Conservation (phyloP, 2,329 filamentous ascomycete genomes). For the Pseudocercospora vitis region DNA sequence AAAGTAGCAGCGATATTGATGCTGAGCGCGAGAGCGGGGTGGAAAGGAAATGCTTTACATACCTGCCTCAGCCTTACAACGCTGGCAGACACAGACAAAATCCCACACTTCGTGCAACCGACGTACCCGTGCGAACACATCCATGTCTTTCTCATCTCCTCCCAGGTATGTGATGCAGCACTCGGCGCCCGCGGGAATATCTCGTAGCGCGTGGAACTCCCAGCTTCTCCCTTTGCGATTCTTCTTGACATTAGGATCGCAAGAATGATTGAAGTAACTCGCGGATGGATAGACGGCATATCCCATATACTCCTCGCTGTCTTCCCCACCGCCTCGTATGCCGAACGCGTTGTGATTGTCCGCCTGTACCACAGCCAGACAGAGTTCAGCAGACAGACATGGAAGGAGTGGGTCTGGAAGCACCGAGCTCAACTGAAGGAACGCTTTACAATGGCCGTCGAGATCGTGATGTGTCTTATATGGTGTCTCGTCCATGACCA, state of each 20-base stretch:
- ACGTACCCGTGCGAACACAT: slow-evolving; percentile 39
- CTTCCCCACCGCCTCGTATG: slow-evolving; percentile 39
- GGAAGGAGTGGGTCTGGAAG: slow-evolving; percentile 41
- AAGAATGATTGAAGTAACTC: slow-evolving; percentile 53
- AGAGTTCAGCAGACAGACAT: slow-evolving; percentile 37
- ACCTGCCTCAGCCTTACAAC: slow-evolving; percentile 35
- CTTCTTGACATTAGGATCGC: slow-evolving; percentile 48
- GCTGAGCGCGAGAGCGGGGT: no score
- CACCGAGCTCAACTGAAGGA: slow-evolving; percentile 46
- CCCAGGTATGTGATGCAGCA: slow-evolving; percentile 52
- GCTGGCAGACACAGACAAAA: slow-evolving; percentile 47
- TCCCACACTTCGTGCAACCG: slow-evolving; percentile 46
- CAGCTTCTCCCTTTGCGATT: slow-evolving; percentile 43
- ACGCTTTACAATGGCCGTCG: slow-evolving; percentile 41
- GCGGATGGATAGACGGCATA: slow-evolving; percentile 50
- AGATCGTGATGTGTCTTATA: slow-evolving; percentile 46
- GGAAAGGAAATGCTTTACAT: no score
- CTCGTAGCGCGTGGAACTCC: slow-evolving; percentile 42
- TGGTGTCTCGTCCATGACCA: slow-evolving; percentile 44
- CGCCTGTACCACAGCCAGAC: slow-evolving; percentile 41
- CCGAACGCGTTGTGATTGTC: slow-evolving; percentile 52
- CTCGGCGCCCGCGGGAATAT: slow-evolving; percentile 44
- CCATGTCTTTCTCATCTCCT: slow-evolving; percentile 47
- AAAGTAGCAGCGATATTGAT: no score
- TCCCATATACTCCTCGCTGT: slow-evolving; percentile 51